Evolutionary conservation across 2,329 filamentous ascomycete species (phyloP).

Genomic region (Ophiostoma sp.): DNA sequence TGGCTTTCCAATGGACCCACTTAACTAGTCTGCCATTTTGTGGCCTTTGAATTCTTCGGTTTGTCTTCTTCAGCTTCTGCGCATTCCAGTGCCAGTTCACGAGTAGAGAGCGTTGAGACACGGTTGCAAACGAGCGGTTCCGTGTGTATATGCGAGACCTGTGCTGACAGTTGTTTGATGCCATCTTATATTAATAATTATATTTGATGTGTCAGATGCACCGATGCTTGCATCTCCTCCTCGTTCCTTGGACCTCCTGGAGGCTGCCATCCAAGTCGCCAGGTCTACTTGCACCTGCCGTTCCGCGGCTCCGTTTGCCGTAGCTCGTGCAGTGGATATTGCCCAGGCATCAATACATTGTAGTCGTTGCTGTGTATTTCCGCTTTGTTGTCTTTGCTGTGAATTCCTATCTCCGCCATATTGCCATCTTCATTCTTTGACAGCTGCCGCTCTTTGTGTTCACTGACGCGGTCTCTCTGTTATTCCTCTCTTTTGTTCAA

Average conservation of each 20-base stretch:
- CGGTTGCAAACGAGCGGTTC: constrained; percentile 5
- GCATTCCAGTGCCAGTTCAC: not conserved
- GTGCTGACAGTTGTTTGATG: not conserved
- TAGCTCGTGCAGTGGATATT: not conserved
- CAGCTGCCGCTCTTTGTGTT: not conserved
- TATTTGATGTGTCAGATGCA: not conserved
- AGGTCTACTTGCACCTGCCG: not conserved
- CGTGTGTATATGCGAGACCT: not conserved
- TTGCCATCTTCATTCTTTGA: constrained; percentile 9
- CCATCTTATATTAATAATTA: not conserved
- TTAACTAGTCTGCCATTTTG: not conserved
- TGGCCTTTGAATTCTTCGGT: not conserved
- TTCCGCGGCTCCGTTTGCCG: not conserved
- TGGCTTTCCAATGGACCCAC: not conserved
- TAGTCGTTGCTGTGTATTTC: not conserved
- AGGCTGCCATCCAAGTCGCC: too few species aligned
- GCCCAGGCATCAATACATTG: not conserved
- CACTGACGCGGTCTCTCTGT: not conserved
- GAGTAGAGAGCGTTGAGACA: not conserved
- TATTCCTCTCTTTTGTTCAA: not conserved
- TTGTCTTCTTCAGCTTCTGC: not conserved
- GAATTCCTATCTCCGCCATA: not conserved
- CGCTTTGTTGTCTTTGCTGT: constrained; percentile 1
- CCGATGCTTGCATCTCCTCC: not conserved
- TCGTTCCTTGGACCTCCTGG: not conserved